Evolutionary conservation across 2,329 filamentous ascomycete species (phyloP).

Genomic region (Alternaria alternata): DNA sequence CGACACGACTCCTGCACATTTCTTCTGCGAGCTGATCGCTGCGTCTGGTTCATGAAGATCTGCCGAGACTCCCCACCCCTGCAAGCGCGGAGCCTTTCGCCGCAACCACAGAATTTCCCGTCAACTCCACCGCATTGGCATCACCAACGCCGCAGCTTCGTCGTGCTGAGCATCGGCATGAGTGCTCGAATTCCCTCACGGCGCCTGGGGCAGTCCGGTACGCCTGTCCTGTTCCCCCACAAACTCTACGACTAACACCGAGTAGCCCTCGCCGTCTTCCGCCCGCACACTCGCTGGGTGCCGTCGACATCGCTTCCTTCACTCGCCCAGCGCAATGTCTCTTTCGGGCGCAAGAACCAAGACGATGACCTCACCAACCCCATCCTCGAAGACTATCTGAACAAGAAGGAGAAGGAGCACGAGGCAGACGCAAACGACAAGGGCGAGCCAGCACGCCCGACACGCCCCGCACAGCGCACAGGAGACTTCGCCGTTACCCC

Average conservation of each 20-base stretch:
- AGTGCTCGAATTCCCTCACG: slow-evolving; percentile 70
- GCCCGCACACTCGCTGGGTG: slow-evolving; percentile 27
- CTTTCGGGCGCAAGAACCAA: slow-evolving; percentile 19
- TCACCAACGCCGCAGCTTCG: slow-evolving; percentile 37
- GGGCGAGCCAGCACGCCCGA: slow-evolving; percentile 13
- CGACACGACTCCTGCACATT: slow-evolving; percentile 18
- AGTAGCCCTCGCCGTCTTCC: slow-evolving; percentile 35
- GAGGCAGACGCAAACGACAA: slow-evolving; percentile 6
- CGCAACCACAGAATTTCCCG: slow-evolving; percentile 29
- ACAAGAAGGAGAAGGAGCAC: slow-evolving; percentile 26
- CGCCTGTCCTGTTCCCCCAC: slow-evolving; percentile 22
- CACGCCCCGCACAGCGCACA: slow-evolving; percentile 10
- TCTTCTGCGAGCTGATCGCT: slow-evolving; percentile 23
- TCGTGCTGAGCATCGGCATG: slow-evolving; percentile 59
- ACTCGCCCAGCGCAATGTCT: slow-evolving; percentile 27
- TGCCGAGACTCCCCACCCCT: slow-evolving; percentile 18
- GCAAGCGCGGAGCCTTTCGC: slow-evolving; percentile 17
- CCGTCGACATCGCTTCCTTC: slow-evolving; percentile 21
- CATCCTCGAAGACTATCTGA: slow-evolving; percentile 68
- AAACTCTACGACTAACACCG: slow-evolving; percentile 13
- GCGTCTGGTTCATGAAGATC: slow-evolving; percentile 22
- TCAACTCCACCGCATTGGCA: slow-evolving; percentile 13
- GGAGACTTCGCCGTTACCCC: slow-evolving; percentile 28
- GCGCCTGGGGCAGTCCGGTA: slow-evolving; percentile 69
- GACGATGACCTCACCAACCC: slow-evolving; percentile 56